Percentiles rank a stretch among this genome's conserved stretches.
These are phyloP conservation scores for Suillus luteus DNA, from an alignment of 768 basidiomycete genomes.

Conservation along the genomic window DNA sequence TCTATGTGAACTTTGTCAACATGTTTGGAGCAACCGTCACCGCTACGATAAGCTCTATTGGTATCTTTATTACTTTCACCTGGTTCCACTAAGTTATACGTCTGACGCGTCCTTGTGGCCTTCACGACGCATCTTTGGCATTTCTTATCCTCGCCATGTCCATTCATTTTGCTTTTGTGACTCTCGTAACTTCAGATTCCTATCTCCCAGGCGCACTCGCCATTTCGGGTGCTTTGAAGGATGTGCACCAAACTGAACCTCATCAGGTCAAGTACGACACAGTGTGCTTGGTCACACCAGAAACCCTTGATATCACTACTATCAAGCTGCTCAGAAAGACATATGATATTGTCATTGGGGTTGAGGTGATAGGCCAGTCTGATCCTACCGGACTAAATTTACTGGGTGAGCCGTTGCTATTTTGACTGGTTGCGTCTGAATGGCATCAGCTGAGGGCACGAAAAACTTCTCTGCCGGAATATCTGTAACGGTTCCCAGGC, in stretches of 20 bases:
- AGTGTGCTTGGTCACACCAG: conserved; percentile 92
- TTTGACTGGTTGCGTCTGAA: conserved; percentile 13
- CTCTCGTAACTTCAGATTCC: conserved; percentile 86
- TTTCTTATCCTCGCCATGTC: conserved; percentile 47
- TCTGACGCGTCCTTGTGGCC: conserved; percentile 17
- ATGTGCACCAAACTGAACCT: conserved; percentile 56
- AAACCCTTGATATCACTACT: conserved; percentile 82
- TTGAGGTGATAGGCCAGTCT: conserved; percentile 80
- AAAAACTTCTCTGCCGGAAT: conserved; percentile 11
- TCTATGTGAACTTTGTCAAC: background rate
- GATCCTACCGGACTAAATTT: conserved; percentile 69
- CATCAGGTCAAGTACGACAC: conserved; percentile 59
- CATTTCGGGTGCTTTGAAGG: conserved; percentile 80
- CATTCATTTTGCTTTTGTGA: conserved; percentile 79
- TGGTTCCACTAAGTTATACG: conserved; percentile 23
- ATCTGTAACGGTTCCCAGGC: conserved; percentile 14
- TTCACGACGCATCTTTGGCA: conserved; percentile 16
- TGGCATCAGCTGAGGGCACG: conserved; percentile 10
- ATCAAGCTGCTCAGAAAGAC: conserved; percentile 78
- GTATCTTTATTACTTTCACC: conserved; percentile 7
- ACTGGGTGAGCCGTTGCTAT: conserved; percentile 65
- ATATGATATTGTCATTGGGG: conserved; percentile 87
- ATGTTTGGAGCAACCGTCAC: conserved; percentile 1
- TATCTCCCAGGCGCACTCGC: conserved; percentile 94
- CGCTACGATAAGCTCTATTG: background rate